These are phyloP conservation scores for Lonicera japonica DNA, from an alignment of 129 eudicot genomes.

Conservation along the genomic window DNA sequence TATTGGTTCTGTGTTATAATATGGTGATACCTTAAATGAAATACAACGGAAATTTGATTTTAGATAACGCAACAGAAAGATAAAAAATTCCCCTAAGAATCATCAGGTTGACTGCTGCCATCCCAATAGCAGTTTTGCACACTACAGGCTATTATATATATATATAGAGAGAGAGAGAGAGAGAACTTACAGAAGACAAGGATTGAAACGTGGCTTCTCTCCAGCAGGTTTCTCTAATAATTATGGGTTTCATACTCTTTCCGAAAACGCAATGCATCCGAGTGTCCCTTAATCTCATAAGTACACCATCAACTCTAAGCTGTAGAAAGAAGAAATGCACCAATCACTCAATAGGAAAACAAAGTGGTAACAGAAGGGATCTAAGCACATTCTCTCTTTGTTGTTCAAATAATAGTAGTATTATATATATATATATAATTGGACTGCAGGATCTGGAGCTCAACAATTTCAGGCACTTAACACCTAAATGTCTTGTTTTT, in stretches of 20 bases:
- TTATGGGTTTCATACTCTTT: constrained; percentile 37
- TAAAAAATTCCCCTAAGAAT: too few relatives aligned
- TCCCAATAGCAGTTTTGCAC: too few relatives aligned
- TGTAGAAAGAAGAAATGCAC: constrained; percentile 27
- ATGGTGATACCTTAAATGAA: not conserved
- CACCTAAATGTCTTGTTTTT: too few relatives aligned
- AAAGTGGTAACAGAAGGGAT: not conserved
- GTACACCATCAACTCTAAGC: constrained; percentile 98
- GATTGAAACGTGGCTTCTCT: constrained; percentile 78
- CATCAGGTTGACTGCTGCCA: too few relatives aligned
- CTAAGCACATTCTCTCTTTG: not conserved
- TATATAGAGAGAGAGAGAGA: not conserved
- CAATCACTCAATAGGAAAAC: constrained; percentile 9
- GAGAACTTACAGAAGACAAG: constrained; percentile 63
- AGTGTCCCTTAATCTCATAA: constrained; percentile 94
- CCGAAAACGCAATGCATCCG: constrained; percentile 72
- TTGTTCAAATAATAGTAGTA: not conserved
- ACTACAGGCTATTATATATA: too few relatives aligned
- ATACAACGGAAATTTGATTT: not conserved
- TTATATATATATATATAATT: too few relatives aligned
- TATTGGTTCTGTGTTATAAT: too few relatives aligned
- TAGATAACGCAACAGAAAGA: too few relatives aligned
- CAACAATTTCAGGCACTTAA: not conserved
- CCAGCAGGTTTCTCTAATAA: constrained; percentile 92
- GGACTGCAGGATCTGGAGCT: not conserved